These are phyloP conservation scores for Viola odorata DNA, from an alignment of 345 rosid genomes.

Conservation along the genomic window DNA sequence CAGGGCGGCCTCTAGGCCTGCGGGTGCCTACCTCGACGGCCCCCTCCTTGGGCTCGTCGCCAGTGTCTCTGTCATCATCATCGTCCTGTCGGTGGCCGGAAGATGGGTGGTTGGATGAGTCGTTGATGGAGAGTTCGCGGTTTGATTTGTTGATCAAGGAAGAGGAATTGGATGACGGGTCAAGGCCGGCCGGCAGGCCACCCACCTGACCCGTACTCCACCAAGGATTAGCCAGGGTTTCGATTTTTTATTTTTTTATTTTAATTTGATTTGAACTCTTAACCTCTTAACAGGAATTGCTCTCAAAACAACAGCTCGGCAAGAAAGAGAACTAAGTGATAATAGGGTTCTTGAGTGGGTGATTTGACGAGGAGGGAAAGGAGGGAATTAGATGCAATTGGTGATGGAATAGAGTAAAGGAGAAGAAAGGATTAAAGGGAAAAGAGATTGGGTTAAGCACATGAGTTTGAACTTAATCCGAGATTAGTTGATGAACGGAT, in stretches of 20 bases:
- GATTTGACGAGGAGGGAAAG: neutral
- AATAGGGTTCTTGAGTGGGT: conserved; percentile 16
- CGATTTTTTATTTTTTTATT: neutral
- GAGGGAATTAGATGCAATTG: conserved; percentile 54
- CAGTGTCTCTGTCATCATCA: conserved; percentile 33
- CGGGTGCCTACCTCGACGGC: conserved; percentile 63
- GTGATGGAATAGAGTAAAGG: conserved; percentile 39
- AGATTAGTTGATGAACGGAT: conserved; percentile 11
- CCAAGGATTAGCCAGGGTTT: conserved; percentile 69
- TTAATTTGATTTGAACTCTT: neutral
- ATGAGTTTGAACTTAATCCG: conserved; percentile 9
- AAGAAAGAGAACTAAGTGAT: conserved; percentile 7
- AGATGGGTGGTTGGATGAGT: conserved; percentile 18
- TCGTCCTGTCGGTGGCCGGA: conserved; percentile 43
- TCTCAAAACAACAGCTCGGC: neutral
- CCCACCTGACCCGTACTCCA: conserved; percentile 46
- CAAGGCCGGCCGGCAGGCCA: conserved; percentile 44
- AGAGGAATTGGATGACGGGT: conserved; percentile 44
- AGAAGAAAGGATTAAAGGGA: conserved; percentile 8
- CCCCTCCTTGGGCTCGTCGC: conserved; percentile 63
- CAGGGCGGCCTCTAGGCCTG: conserved; percentile 74
- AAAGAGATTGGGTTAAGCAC: neutral
- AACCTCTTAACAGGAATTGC: neutral
- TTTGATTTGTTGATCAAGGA: conserved; percentile 35
- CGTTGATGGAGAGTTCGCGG: conserved; percentile 41